Base-by-base conservation (phyloP, 495 filamentous ascomycete species). In the Aspergillus heteromorphus region DNA sequence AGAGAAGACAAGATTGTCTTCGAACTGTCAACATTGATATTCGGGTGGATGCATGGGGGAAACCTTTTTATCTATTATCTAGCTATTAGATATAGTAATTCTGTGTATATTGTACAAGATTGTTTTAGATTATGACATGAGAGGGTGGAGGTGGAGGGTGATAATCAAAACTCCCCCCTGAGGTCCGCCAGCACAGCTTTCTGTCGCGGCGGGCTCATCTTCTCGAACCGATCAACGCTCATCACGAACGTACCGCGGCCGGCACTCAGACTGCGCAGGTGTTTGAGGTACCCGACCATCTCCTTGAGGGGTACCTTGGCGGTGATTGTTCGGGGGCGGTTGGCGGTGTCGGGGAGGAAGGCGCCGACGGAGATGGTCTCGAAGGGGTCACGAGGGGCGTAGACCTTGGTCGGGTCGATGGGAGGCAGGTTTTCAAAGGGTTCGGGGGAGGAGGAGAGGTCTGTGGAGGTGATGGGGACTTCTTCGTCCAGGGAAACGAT, bases 271-370 rank as follows among this genome's bases (percentile, higher is more conserved):
- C 87, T 90, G 38, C 95, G 74, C 64, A 99, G 72, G 68, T 95
- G 88, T 69, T 87, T 91, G 62, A 97, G 71, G 71, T 99, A 99
- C 29, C 92, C 91, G 48, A 97, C 87, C 92, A 97, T 97, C 69
- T 97, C 92, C 68, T 91, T 92, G 51, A 97, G 72, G 40, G 95
- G 95, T 25, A 97, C 91, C 55, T 87, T 82, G 3, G 91, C 95
- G 5, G 82, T 81, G 54, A 99, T 88, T 6, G 77, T 86, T 47
- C 84, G 72, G 45, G 79, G 79, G 8, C 71, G 60, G 23, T 66
- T 69, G 3, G 66, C 55, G n/a, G 65, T 43, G 48, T 55, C 59
- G 7, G 64, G 56, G 9, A 67, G 29, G 6, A 49, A 48, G 21
- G 63, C 54, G 9, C 45, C 59, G 43, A 71, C 27, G 38, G 60